Evolutionary conservation across 1,284 basidiomycete species (phyloP).

Genomic region (Phylloboletellus chloephorus): DNA sequence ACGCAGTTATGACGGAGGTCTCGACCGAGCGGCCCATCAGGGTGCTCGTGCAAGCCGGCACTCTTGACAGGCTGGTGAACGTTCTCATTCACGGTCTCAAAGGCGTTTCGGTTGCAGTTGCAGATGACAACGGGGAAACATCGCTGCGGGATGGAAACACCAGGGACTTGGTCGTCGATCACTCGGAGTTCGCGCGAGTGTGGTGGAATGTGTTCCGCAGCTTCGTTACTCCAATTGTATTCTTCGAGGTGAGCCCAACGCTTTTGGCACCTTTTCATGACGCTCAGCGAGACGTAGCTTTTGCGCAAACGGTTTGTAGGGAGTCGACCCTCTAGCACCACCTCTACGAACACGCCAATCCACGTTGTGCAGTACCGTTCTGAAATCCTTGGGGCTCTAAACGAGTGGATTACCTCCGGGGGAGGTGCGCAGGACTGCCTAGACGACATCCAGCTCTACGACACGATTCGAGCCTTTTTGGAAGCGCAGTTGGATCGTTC

Average conservation of each 20-base stretch:
- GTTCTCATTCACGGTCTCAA: constrained; percentile 73
- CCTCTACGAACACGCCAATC: constrained; percentile 34
- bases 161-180: constrained; percentile 63
- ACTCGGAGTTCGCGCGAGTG: constrained; percentile 60
- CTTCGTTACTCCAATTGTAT: constrained; percentile 70
- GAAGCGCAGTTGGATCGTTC: constrained; percentile 43
- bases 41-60: constrained; percentile 71
- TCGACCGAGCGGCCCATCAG: constrained; percentile 64
- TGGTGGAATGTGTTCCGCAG: constrained; percentile 81
- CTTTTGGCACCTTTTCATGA: constrained; percentile 1
- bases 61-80: constrained; percentile 66
- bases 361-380: constrained; percentile 42
- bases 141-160: constrained; percentile 65
- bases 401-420: constrained; percentile 65
- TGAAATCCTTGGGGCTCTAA: constrained; percentile 59
- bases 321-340: constrained; percentile 38
- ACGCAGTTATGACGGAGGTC: constrained; percentile 51
- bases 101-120: constrained; percentile 68
- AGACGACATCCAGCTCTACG: constrained; percentile 61
- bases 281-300: constrained; percentile 42
- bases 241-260: constrained; percentile 66
- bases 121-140: constrained; percentile 81
- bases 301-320: constrained; percentile 66
- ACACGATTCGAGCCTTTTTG: constrained; percentile 54
- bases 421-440: constrained; percentile 71